Conservation (phyloP, 2,329 filamentous ascomycete species). For the Penicillium hordei region DNA sequence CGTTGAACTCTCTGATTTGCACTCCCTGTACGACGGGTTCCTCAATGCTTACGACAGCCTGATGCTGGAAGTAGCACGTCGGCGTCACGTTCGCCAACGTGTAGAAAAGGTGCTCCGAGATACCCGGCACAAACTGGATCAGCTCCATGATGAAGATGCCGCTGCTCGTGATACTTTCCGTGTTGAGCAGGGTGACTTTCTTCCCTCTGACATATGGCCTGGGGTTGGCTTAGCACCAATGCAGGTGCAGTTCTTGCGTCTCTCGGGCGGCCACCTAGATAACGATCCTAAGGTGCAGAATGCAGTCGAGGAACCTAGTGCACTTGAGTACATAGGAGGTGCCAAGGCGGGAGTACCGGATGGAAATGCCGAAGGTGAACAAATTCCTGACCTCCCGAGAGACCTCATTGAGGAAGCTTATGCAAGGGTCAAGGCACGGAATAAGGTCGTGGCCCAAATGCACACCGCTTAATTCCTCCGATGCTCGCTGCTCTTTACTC, state of each 20-base stretch:
- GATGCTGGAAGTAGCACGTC: slow-evolving; percentile 77
- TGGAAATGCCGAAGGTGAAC: slow-evolving; percentile 30
- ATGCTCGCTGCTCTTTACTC: background rate
- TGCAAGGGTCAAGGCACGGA: slow-evolving; percentile 39
- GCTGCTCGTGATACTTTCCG: slow-evolving; percentile 75
- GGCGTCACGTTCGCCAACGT: slow-evolving; percentile 70
- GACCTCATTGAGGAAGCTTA: slow-evolving; percentile 46
- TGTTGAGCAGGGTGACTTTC: slow-evolving; percentile 76
- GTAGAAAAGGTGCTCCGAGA: slow-evolving; percentile 74
- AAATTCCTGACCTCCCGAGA: slow-evolving; percentile 46
- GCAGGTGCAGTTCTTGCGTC: slow-evolving; percentile 42
- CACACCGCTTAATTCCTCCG: background rate
- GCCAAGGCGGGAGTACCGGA: slow-evolving; percentile 12
- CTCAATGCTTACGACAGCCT: slow-evolving; percentile 79
- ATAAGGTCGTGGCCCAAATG: slow-evolving; percentile 19
- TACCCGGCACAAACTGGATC: slow-evolving; percentile 73
- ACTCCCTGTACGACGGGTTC: slow-evolving; percentile 85
- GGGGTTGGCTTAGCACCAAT: slow-evolving; percentile 63
- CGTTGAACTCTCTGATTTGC: slow-evolving; percentile 72
- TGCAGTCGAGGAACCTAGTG: slow-evolving; percentile 6
- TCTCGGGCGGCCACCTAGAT: slow-evolving; percentile 38
- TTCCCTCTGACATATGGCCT: slow-evolving; percentile 86
- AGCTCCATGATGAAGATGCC: slow-evolving; percentile 70
- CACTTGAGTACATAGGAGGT: slow-evolving; percentile 1
- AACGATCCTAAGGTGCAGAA: slow-evolving; percentile 15